These are phyloP conservation scores for Aechmea fasciata DNA, from an alignment of 176 grass and related monocot genomes.

Conservation along the genomic window DNA sequence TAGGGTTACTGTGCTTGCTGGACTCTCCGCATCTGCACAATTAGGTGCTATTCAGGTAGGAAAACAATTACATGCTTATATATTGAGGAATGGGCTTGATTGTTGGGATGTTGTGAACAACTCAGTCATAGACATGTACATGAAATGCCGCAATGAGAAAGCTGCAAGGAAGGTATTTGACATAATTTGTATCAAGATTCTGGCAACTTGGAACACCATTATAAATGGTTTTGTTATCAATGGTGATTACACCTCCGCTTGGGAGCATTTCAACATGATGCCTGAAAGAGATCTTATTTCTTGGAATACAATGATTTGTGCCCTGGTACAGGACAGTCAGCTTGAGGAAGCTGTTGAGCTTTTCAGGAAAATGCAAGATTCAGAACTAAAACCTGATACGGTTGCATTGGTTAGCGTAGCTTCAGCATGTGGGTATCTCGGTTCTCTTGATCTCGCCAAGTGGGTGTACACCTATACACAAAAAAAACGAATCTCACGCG, in stretches of 20 bases:
- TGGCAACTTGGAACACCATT: slow-evolving; percentile 19
- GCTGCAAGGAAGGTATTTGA: background rate
- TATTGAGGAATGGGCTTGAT: slow-evolving; percentile 5
- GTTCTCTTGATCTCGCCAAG: background rate
- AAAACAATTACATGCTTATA: slow-evolving; percentile 14
- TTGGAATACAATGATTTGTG: slow-evolving; percentile 15
- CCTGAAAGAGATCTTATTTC: slow-evolving; percentile 5
- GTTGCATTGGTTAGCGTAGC: background rate
- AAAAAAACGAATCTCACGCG: background rate
- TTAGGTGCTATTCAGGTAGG: background rate
- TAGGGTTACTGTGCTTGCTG: background rate
- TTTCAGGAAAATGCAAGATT: slow-evolving; percentile 6
- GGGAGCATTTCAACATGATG: slow-evolving; percentile 5
- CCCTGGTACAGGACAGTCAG: background rate
- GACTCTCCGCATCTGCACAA: slow-evolving; percentile 8
- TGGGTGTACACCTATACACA: slow-evolving; percentile 2
- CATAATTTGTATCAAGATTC: slow-evolving; percentile 5
- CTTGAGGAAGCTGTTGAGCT: slow-evolving; percentile 14
- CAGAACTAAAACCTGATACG: slow-evolving; percentile 2
- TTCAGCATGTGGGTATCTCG: slow-evolving; percentile 9
- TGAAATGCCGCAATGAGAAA: background rate
- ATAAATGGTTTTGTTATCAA: slow-evolving; percentile 2
- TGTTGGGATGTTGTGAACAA: slow-evolving; percentile 4
- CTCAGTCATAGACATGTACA: slow-evolving; percentile 12
- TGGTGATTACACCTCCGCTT: slow-evolving; percentile 1